These are phyloP conservation scores for Cryptosporidium viatorum DNA, from an alignment of 169 alveolate genomes.

Conservation along the genomic window DNA sequence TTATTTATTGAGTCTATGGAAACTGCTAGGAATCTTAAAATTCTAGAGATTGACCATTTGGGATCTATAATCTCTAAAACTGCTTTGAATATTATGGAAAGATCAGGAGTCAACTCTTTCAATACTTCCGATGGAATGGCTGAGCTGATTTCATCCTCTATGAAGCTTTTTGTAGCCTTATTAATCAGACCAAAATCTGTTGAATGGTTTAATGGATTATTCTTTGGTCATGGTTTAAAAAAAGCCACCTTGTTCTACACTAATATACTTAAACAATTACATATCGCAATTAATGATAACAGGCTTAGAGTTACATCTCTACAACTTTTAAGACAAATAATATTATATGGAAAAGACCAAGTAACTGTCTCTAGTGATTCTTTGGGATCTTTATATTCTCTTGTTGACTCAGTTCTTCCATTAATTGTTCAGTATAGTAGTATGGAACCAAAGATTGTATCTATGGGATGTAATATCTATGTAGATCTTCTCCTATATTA, in stretches of 20 bases:
- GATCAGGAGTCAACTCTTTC: slow-evolving; percentile 14
- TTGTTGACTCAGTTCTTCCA: slow-evolving; percentile 41
- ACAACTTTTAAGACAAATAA: slow-evolving; percentile 41
- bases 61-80: slow-evolving; percentile 39
- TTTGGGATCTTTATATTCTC: slow-evolving; percentile 58
- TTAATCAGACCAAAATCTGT: slow-evolving; percentile 38
- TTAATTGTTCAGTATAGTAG: slow-evolving; percentile 48
- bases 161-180: slow-evolving; percentile 49
- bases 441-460: slow-evolving; percentile 60
- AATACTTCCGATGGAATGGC: slow-evolving; percentile 38
- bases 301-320: slow-evolving; percentile 56
- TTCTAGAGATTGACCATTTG: slow-evolving; percentile 17
- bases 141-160: slow-evolving; percentile 50
- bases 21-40: neutral
- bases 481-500: slow-evolving; percentile 41
- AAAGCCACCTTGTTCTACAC: slow-evolving; percentile 25
- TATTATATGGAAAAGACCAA: slow-evolving; percentile 50
- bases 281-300: slow-evolving; percentile 47
- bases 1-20: slow-evolving; percentile 21
- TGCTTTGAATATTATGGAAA: slow-evolving; percentile 44
- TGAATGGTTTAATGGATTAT: slow-evolving; percentile 50
- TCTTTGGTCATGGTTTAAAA: neutral
- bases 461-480: slow-evolving; percentile 43
- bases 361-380: slow-evolving; percentile 55
- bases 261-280: slow-evolving; percentile 35